These are phyloP conservation scores for Ogataea haglerorum DNA, from an alignment of 805 yeast species.

Conservation along the genomic window DNA sequence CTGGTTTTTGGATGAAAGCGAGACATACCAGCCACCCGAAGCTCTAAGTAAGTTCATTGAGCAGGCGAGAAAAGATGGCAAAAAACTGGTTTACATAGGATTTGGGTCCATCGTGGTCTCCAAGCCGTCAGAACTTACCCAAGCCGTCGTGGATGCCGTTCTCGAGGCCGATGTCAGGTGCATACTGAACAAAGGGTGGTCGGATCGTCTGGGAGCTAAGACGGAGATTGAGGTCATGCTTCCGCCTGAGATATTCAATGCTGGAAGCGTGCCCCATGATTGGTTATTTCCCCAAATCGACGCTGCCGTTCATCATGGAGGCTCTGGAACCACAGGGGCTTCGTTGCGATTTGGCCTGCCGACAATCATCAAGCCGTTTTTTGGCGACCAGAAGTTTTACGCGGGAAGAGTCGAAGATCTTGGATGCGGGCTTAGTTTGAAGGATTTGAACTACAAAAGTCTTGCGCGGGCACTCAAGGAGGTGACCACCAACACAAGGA, in stretches of 20 bases:
- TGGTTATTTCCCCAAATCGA: conserved; percentile 89
- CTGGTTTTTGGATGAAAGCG: conserved; percentile 73
- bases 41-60: conserved; percentile 57
- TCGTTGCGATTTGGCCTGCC: conserved; percentile 83
- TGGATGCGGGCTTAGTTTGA: conserved; percentile 76
- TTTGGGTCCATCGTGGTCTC: conserved; percentile 93
- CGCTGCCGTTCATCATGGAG: conserved; percentile 97
- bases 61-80: conserved; percentile 54
- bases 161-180: conserved; percentile 78
- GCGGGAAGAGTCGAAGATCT: conserved; percentile 84
- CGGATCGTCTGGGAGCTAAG: conserved; percentile 56
- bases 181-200: conserved; percentile 92
- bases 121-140: conserved; percentile 73
- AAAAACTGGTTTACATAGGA: conserved; percentile 85
- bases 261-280: conserved; percentile 84
- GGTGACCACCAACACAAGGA: conserved; percentile 62
- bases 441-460: conserved; percentile 60
- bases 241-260: conserved; percentile 64
- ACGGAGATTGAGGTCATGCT: conserved; percentile 43
- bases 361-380: conserved; percentile 88
- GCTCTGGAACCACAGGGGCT: conserved; percentile 96
- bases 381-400: conserved; percentile 94
- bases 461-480: conserved; percentile 66
- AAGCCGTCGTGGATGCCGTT: conserved; percentile 77
- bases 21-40: conserved; percentile 55